Conservation (phyloP, 768 basidiomycete genomes). For the Collybia sp. region DNA sequence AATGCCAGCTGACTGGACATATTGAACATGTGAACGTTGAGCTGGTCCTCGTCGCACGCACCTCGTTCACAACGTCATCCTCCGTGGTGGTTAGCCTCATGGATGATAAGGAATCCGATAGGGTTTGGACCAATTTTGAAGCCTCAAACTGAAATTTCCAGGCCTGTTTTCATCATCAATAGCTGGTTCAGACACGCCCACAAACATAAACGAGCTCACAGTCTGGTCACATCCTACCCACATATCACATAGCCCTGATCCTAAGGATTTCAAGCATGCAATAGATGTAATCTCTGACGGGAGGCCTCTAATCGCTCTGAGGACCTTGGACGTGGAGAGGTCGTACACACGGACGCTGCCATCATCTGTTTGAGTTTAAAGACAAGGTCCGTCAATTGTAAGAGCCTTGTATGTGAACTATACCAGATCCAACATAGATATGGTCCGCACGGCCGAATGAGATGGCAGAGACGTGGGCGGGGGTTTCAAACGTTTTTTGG, state of each 20-base stretch:
- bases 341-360: conserved; percentile 67
- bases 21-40: conserved; percentile 15
- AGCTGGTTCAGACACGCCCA: neutral
- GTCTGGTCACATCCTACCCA: conserved; percentile 61
- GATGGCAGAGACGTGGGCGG: conserved; percentile 50
- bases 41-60: conserved; percentile 22
- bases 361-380: conserved; percentile 41
- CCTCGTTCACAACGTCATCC: conserved; percentile 68
- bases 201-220: neutral
- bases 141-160: conserved; percentile 43
- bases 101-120: conserved; percentile 39
- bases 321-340: conserved; percentile 52
- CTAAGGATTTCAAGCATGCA: conserved; percentile 35
- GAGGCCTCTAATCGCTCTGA: conserved; percentile 57
- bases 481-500: conserved; percentile 29
- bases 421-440: conserved; percentile 63
- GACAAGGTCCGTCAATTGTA: neutral
- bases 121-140: conserved; percentile 47
- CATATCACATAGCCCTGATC: conserved; percentile 38
- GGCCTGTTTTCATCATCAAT: conserved; percentile 18
- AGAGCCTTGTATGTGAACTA: conserved; percentile 4
- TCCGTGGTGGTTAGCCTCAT: conserved; percentile 47
- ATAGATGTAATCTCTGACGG: conserved; percentile 62
- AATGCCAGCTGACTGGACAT: conserved; percentile 57
- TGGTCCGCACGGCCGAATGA: conserved; percentile 42